phyloP scores from a whole-genome alignment of 2,329 filamentous ascomycete species.

The Chaetomiaceae sp. region DNA sequence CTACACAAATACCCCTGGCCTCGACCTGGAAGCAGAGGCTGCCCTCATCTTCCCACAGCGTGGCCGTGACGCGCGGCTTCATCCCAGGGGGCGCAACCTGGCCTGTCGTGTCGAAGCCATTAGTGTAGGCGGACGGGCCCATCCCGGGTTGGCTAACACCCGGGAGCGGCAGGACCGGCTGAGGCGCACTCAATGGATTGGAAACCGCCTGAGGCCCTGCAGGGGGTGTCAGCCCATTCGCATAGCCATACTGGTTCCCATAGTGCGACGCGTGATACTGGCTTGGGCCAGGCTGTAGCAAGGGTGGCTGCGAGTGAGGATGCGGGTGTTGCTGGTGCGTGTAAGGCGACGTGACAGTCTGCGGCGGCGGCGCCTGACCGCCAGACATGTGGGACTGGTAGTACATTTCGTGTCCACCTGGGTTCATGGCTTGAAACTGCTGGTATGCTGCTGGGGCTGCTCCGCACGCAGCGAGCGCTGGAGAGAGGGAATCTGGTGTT shows the following conservation, averaged over 20 bases:
- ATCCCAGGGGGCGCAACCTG: constrained; percentile 89
- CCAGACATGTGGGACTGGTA: constrained; percentile 75
- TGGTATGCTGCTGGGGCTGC: constrained; percentile 36
- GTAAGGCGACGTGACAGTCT: constrained; percentile 72
- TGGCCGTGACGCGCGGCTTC: constrained; percentile 94
- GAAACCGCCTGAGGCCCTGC: constrained; percentile 63
- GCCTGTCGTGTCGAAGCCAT: constrained; percentile 74
- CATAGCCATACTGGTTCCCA: constrained; percentile 65
- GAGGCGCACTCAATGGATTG: constrained; percentile 58
- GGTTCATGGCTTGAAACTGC: constrained; percentile 72
- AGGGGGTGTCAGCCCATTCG: constrained; percentile 74
- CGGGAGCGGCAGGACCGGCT: constrained; percentile 68
- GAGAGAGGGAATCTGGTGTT: constrained; percentile 59
- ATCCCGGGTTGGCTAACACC: constrained; percentile 49
- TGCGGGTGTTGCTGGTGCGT: constrained; percentile 50
- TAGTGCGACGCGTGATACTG: constrained; percentile 65
- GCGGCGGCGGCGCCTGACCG: constrained; percentile 68
- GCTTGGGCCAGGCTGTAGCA: constrained; percentile 67
- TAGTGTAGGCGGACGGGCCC: constrained; percentile 52
- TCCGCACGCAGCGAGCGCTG: constrained; percentile 53
- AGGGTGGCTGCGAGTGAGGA: constrained; percentile 50
- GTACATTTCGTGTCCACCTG: constrained; percentile 77
- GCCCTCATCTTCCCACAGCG: constrained; percentile 96
- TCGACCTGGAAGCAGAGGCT: constrained; percentile 98
- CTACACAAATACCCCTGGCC: constrained; percentile 92